These are phyloP conservation scores for Scortechinia acanthostroma DNA, from an alignment of 2,329 filamentous ascomycete species.

Conservation along the genomic window DNA sequence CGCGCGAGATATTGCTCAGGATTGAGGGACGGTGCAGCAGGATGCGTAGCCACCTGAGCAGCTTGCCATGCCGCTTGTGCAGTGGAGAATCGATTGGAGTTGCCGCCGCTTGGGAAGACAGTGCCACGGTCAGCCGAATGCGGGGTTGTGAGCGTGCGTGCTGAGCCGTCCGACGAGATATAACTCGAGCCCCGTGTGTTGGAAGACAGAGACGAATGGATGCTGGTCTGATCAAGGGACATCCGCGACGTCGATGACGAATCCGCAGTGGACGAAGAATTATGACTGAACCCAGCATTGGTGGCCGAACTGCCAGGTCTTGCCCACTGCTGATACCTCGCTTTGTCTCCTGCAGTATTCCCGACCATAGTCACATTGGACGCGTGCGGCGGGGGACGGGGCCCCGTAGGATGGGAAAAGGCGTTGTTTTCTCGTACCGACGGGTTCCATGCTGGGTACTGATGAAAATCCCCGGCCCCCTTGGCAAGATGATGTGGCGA, in stretches of 20 bases:
- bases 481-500: constrained; percentile 52
- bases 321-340: constrained; percentile 47
- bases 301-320: constrained; percentile 28
- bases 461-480: constrained; percentile 48
- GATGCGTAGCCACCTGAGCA: constrained; percentile 5
- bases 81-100: background rate
- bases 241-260: constrained; percentile 39
- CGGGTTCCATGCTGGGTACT: constrained; percentile 46
- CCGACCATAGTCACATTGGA: constrained; percentile 37
- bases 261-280: constrained; percentile 18
- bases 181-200: constrained; percentile 39
- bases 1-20: constrained; percentile 39
- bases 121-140: constrained; percentile 8
- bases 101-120: constrained; percentile 7
- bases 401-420: constrained; percentile 32
- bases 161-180: constrained; percentile 30
- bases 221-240: constrained; percentile 55
- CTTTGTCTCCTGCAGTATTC: constrained; percentile 35
- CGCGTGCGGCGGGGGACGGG: constrained; percentile 35
- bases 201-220: constrained; percentile 40
- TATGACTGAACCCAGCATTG: constrained; percentile 25
- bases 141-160: constrained; percentile 5
- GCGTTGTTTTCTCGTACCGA: constrained; percentile 23
- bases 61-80: background rate
- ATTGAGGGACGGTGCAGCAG: constrained; percentile 4